Percentiles rank a stretch among this genome's conserved stretches.
Evolutionary conservation across 2,329 filamentous ascomycete genomes (phyloP).

Genomic region (Xylaria multiplex): DNA sequence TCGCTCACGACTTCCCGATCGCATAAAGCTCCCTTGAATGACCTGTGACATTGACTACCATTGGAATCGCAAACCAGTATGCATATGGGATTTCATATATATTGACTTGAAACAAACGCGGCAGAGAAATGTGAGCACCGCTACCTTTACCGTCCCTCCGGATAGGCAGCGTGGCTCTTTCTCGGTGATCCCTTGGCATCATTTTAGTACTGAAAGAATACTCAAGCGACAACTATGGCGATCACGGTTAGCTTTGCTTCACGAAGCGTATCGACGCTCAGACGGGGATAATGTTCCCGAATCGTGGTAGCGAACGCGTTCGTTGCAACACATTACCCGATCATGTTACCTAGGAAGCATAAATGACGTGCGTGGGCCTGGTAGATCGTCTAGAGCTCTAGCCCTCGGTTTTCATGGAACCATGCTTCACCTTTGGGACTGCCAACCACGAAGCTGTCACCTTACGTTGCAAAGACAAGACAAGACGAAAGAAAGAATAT

Average conservation of each 20-base stretch:
- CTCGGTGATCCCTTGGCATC: constrained; percentile 14
- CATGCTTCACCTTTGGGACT: constrained; percentile 39
- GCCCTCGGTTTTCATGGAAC: constrained; percentile 42
- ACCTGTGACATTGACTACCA: constrained; percentile 30
- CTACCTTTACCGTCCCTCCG: constrained; percentile 12
- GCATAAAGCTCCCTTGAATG: constrained; percentile 28
- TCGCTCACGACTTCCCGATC: constrained; percentile 28
- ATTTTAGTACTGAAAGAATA: constrained; percentile 8
- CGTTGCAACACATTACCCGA: constrained; percentile 24
- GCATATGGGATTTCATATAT: constrained; percentile 26
- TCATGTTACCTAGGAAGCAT: constrained; percentile 24
- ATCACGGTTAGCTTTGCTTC: constrained; percentile 27
- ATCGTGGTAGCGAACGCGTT: constrained; percentile 28
- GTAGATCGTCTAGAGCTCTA: constrained; percentile 41
- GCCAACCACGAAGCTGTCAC: constrained; percentile 36
- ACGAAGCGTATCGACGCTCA: constrained; percentile 27
- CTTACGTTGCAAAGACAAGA: constrained; percentile 12
- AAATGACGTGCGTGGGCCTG: constrained; percentile 40
- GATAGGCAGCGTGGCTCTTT: constrained; percentile 26
- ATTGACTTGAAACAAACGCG: constrained; percentile 18
- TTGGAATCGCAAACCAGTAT: constrained; percentile 19
- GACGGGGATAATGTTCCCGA: not conserved
- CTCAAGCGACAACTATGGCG: constrained; percentile 21
- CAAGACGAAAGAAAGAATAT: constrained; percentile 11
- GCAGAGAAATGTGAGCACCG: not conserved